Percentiles rank a stretch among this genome's conserved stretches.
Conservation (phyloP, 768 basidiomycete species). For the Galerina marginata region DNA sequence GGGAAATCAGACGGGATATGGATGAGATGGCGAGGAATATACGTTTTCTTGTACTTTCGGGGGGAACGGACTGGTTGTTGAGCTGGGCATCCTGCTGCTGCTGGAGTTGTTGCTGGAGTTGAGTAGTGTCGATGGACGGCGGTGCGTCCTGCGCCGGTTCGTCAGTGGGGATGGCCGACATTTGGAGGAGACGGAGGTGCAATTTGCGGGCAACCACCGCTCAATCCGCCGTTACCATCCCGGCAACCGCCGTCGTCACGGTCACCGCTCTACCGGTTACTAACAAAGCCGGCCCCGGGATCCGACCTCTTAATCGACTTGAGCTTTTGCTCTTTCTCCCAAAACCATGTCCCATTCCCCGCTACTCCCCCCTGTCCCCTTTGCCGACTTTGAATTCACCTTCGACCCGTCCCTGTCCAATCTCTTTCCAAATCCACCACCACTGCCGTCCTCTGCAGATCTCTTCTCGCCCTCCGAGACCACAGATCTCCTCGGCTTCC, state of each 20-base stretch:
- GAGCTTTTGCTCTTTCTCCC: conserved; percentile 6
- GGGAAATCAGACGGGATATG: conserved; percentile 16
- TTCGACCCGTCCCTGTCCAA: conserved; percentile 66
- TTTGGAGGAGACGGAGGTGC: conserved; percentile 39
- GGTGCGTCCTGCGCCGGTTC: conserved; percentile 61
- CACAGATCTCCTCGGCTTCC: conserved; percentile 78
- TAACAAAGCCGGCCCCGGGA: conserved; percentile 5
- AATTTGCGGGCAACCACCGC: conserved; percentile 32
- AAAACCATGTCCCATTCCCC: conserved; percentile 35
- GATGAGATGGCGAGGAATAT: conserved; percentile 31
- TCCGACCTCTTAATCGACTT: background rate
- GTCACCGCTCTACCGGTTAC: conserved; percentile 21
- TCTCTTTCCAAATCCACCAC: conserved; percentile 66
- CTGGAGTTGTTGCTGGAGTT: conserved; percentile 57
- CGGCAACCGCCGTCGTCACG: conserved; percentile 24
- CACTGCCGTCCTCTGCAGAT: conserved; percentile 73
- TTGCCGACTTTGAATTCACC: conserved; percentile 73
- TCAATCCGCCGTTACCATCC: conserved; percentile 21
- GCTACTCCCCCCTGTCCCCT: conserved; percentile 59
- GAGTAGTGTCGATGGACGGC: conserved; percentile 65
- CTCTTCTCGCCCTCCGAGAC: conserved; percentile 82
- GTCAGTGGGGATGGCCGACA: conserved; percentile 80
- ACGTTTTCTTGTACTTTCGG: conserved; percentile 68
- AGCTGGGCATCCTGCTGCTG: conserved; percentile 43
- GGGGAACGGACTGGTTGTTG: conserved; percentile 27